These are phyloP conservation scores for Rhizophlyctis rosea DNA, from an alignment of 192 early-diverging fungal genomes.

Conservation along the genomic window DNA sequence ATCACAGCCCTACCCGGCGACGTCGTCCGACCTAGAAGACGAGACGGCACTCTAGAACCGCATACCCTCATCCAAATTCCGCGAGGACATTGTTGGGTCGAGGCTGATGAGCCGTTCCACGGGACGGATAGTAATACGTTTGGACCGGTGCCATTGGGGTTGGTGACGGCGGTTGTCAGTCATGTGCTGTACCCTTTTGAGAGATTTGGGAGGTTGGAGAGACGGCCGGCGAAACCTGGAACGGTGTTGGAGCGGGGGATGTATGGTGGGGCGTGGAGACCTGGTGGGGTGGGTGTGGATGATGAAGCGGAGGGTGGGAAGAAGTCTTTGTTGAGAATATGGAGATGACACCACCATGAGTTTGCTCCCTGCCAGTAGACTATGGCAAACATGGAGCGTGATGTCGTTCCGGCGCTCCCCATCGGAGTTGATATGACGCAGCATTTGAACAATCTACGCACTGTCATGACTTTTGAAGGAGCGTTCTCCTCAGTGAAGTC, in stretches of 20 bases:
- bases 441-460: too few species aligned
- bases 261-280: not conserved
- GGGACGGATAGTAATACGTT: constrained; percentile 77
- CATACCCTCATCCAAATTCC: constrained; percentile 56
- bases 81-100: constrained; percentile 80
- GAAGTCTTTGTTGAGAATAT: too few species aligned
- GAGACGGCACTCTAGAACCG: constrained; percentile 8
- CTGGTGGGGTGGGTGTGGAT: not conserved
- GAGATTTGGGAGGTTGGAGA: constrained; percentile 54
- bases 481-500: too few species aligned
- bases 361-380: too few species aligned
- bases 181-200: constrained; percentile 67
- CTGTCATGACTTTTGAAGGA: too few species aligned
- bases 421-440: too few species aligned
- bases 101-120: constrained; percentile 82
- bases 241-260: constrained; percentile 8
- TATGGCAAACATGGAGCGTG: too few species aligned
- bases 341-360: too few species aligned
- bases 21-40: constrained; percentile 48
- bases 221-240: constrained; percentile 12
- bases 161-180: constrained; percentile 59
- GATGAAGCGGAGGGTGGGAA: too few species aligned
- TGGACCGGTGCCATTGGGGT: constrained; percentile 72
- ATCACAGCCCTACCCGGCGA: constrained; percentile 83
- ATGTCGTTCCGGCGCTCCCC: too few species aligned